These are phyloP conservation scores for Rostrohypoxylon terebratum DNA, from an alignment of 495 filamentous ascomycete genomes.

Conservation along the genomic window DNA sequence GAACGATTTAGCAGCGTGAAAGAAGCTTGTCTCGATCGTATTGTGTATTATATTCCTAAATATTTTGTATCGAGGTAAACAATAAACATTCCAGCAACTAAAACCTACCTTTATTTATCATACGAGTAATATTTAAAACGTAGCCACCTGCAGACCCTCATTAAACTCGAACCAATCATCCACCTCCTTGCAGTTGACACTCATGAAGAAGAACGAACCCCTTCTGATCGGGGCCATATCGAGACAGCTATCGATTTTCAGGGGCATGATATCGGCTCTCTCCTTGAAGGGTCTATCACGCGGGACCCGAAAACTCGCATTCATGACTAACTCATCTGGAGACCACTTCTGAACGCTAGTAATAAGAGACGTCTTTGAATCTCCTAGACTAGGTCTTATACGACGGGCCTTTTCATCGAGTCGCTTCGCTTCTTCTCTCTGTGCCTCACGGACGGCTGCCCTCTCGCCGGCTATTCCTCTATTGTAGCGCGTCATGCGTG, in stretches of 20 bases:
- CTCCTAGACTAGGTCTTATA: background rate
- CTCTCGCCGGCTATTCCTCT: conserved; percentile 27
- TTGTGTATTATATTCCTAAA: too few relatives aligned
- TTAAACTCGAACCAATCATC: conserved; percentile 20
- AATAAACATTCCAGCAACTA: background rate
- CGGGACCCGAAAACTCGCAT: too few relatives aligned
- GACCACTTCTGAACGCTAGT: background rate
- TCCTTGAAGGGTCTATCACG: background rate
- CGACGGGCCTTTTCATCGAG: background rate
- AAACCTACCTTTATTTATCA: background rate
- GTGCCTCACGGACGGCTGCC: conserved; percentile 18
- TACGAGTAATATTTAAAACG: background rate
- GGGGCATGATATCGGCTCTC: background rate
- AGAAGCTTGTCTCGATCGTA: too few relatives aligned
- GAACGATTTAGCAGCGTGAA: too few relatives aligned
- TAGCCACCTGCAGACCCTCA: conserved; percentile 21
- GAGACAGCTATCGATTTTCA: conserved; percentile 22
- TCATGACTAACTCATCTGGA: background rate
- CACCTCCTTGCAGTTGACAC: conserved; percentile 14
- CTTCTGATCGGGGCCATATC: conserved; percentile 31
- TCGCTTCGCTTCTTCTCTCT: background rate
- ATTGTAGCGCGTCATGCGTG: background rate
- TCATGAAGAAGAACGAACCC: conserved; percentile 32
- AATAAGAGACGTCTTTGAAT: background rate
- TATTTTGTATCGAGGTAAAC: too few relatives aligned